These are phyloP conservation scores for Penicillium roqueforti DNA, from an alignment of 495 filamentous ascomycete genomes.

Conservation along the genomic window DNA sequence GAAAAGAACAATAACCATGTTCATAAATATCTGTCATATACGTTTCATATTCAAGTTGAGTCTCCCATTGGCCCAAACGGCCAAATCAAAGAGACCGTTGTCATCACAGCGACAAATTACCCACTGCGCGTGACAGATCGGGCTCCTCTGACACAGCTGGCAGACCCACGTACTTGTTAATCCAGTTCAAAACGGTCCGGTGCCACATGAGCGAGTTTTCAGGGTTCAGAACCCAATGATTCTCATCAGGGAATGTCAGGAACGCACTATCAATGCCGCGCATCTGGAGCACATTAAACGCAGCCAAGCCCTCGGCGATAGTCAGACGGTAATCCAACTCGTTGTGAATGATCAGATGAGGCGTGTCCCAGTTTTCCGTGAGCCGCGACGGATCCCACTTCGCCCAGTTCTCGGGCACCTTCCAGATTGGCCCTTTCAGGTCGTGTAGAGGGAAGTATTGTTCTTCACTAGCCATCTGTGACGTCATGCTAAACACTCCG, in stretches of 20 bases:
- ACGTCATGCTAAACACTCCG: slow-evolving; percentile 76
- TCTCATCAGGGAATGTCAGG: slow-evolving; percentile 81
- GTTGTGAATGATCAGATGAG: slow-evolving; percentile 84
- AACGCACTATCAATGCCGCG: slow-evolving; percentile 46
- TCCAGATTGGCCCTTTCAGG: slow-evolving; percentile 72
- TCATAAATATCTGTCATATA: background rate
- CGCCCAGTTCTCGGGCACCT: slow-evolving; percentile 67
- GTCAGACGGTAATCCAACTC: slow-evolving; percentile 89
- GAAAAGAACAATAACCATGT: background rate
- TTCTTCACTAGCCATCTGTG: slow-evolving; percentile 75
- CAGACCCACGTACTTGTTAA: slow-evolving; percentile 73
- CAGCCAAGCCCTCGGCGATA: slow-evolving; percentile 74
- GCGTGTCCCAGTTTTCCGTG: slow-evolving; percentile 74
- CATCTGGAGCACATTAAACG: slow-evolving; percentile 84
- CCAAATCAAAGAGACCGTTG: slow-evolving; percentile 1
- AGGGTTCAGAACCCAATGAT: slow-evolving; percentile 85
- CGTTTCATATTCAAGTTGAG: slow-evolving; percentile 4
- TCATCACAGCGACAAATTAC: slow-evolving; percentile 20
- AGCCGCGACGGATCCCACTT: slow-evolving; percentile 76
- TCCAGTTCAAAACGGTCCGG: slow-evolving; percentile 79
- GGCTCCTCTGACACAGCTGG: slow-evolving; percentile 30
- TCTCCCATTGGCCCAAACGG: background rate
- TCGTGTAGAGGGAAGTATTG: slow-evolving; percentile 87
- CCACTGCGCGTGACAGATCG: slow-evolving; percentile 18
- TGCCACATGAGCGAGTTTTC: slow-evolving; percentile 93